These are phyloP conservation scores for Pleurotus djamor DNA, from an alignment of 768 basidiomycete genomes.

Conservation along the genomic window DNA sequence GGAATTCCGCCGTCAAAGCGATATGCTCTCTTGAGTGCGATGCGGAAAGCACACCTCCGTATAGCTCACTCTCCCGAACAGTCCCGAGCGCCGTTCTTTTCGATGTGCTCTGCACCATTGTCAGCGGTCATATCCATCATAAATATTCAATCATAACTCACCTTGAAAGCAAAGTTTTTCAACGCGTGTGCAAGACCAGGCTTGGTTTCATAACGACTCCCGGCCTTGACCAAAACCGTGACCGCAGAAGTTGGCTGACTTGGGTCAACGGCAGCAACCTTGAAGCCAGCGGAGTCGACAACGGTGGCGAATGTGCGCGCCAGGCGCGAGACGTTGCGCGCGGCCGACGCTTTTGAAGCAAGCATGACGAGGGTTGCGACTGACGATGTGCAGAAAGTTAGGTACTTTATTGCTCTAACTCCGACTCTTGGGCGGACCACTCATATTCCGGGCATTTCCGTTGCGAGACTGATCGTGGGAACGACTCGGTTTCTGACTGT, in stretches of 20 bases:
- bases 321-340: slow-evolving; percentile 54
- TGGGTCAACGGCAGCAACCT: slow-evolving; percentile 82
- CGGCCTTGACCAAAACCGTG: slow-evolving; percentile 91
- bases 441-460: slow-evolving; percentile 4
- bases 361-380: slow-evolving; percentile 47
- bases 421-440: not conserved
- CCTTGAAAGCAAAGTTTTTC: slow-evolving; percentile 99
- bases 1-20: slow-evolving; percentile 91
- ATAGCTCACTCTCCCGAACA: slow-evolving; percentile 89
- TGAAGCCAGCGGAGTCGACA: slow-evolving; percentile 77
- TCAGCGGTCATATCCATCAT: not conserved
- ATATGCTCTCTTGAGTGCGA: slow-evolving; percentile 87
- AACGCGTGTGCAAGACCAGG: slow-evolving; percentile 91
- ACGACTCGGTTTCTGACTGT: not conserved
- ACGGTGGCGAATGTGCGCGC: slow-evolving; percentile 81
- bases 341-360: slow-evolving; percentile 56
- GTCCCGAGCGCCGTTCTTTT: slow-evolving; percentile 88
- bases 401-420: slow-evolving; percentile 14
- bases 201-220: slow-evolving; percentile 83
- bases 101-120: slow-evolving; percentile 64
- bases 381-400: slow-evolving; percentile 22
- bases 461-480: not conserved
- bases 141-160: slow-evolving; percentile 30
- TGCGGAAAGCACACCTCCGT: slow-evolving; percentile 88
- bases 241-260: slow-evolving; percentile 84